Conservation (phyloP, 805 yeast genomes). For the Candida orba region DNA sequence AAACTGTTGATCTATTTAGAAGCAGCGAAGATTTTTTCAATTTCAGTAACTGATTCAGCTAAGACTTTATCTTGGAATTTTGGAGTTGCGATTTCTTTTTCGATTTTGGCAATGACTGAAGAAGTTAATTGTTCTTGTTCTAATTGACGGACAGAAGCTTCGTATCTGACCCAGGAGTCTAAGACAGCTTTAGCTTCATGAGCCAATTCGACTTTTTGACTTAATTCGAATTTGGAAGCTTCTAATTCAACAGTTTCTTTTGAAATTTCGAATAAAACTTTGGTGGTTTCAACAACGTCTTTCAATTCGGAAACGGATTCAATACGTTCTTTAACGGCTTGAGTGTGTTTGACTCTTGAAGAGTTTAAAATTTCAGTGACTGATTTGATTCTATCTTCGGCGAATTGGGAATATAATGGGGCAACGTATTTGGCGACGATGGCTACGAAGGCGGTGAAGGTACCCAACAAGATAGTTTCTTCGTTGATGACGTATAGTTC, state of each 20-base stretch:
- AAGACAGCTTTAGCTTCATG: conserved; percentile 88
- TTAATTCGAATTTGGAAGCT: conserved; percentile 87
- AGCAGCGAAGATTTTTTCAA: conserved; percentile 72
- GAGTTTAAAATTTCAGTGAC: conserved; percentile 76
- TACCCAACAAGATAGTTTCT: conserved; percentile 78
- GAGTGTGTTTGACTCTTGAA: conserved; percentile 84
- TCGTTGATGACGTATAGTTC: conserved; percentile 90
- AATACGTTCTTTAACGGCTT: conserved; percentile 90
- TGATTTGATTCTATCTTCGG: conserved; percentile 75
- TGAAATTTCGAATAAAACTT: conserved; percentile 86
- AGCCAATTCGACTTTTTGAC: conserved; percentile 85
- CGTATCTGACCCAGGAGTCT: conserved; percentile 99
- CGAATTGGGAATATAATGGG: conserved; percentile 93
- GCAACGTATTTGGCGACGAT: conserved; percentile 82
- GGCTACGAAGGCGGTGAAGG: conserved; percentile 71
- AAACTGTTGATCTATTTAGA: conserved; percentile 14
- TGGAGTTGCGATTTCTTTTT: conserved; percentile 74
- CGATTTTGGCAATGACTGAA: conserved; percentile 81
- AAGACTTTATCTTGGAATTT: conserved; percentile 92
- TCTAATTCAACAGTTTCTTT: conserved; percentile 96
- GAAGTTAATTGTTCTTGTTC: conserved; percentile 91
- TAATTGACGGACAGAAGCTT: conserved; percentile 89
- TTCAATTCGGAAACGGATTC: conserved; percentile 80
- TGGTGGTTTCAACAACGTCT: conserved; percentile 88
- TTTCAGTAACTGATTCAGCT: conserved; percentile 84